Conservation (phyloP, 495 filamentous ascomycete species). For the Aspergillus cavernicola region DNA sequence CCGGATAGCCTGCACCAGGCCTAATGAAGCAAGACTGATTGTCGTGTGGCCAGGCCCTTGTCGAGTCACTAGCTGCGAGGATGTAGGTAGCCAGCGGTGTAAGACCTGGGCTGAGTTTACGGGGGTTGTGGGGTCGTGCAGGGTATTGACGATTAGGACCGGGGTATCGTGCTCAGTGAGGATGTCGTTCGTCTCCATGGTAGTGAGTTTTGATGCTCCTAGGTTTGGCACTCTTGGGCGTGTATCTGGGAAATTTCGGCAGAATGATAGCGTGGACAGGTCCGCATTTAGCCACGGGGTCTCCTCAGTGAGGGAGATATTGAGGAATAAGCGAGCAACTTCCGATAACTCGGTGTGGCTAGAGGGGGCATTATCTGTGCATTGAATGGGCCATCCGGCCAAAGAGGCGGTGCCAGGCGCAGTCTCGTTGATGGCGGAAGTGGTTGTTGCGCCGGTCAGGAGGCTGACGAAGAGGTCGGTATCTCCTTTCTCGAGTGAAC, state of each 20-base stretch:
- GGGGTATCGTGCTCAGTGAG: not conserved
- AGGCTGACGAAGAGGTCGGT: not conserved
- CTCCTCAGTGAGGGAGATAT: not conserved
- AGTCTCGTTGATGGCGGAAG: not conserved
- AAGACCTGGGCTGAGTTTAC: not conserved
- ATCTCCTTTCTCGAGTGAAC: not conserved
- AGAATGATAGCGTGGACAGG: constrained; percentile 3
- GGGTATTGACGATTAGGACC: constrained; percentile 3
- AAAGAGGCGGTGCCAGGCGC: not conserved
- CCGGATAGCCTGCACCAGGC: not conserved
- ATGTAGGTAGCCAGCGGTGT: not conserved
- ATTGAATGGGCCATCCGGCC: constrained; percentile 10
- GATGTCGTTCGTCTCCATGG: not conserved
- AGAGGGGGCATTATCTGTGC: constrained; percentile 7
- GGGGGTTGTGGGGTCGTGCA: constrained; percentile 2
- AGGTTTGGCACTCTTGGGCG: not conserved
- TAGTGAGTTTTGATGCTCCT: not conserved
- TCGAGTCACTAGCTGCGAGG: not conserved
- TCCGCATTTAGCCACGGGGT: constrained; percentile 7
- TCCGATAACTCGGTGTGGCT: not conserved
- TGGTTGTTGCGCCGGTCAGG: not conserved
- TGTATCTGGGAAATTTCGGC: constrained; percentile 6
- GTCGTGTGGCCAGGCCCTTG: constrained; percentile 10
- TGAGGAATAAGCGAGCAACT: not conserved
- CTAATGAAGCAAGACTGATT: constrained; percentile 1